Conservation (phyloP, 805 yeast species). For the Barnettozyma wickerhamii region DNA sequence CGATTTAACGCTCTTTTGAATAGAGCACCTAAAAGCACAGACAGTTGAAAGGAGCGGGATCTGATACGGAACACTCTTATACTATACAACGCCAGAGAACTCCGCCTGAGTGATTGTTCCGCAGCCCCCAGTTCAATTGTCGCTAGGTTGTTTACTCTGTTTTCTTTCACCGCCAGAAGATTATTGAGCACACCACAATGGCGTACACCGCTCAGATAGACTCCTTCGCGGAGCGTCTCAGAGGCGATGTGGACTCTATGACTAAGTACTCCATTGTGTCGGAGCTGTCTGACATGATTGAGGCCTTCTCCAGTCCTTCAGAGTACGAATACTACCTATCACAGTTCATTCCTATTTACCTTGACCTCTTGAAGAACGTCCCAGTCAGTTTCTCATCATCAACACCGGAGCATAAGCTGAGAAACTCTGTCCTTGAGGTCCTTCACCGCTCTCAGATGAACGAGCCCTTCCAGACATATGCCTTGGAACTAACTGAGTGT, state of each 20-base stretch:
- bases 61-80: too few relatives aligned
- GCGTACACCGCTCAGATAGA: constrained; percentile 50
- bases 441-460: constrained; percentile 79
- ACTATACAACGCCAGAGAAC: too few relatives aligned
- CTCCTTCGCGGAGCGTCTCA: constrained; percentile 58
- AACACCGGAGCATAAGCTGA: constrained; percentile 70
- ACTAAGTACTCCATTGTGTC: constrained; percentile 65
- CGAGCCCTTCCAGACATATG: constrained; percentile 72
- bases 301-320: constrained; percentile 71
- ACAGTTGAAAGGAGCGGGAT: neutral
- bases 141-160: too few relatives aligned
- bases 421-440: constrained; percentile 73
- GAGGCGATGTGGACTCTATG: constrained; percentile 50
- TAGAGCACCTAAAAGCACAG: neutral
- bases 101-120: too few relatives aligned
- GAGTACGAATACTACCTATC: constrained; percentile 78
- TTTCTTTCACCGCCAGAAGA: constrained; percentile 2
- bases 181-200: constrained; percentile 23
- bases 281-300: constrained; percentile 83
- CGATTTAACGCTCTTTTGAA: too few relatives aligned
- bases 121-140: too few relatives aligned
- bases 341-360: constrained; percentile 64
- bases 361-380: constrained; percentile 55
- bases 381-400: constrained; percentile 67
- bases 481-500: constrained; percentile 52